phyloP scores from a whole-genome alignment of 1,284 basidiomycete genomes.

The Cryptococcus hybrid region DNA sequence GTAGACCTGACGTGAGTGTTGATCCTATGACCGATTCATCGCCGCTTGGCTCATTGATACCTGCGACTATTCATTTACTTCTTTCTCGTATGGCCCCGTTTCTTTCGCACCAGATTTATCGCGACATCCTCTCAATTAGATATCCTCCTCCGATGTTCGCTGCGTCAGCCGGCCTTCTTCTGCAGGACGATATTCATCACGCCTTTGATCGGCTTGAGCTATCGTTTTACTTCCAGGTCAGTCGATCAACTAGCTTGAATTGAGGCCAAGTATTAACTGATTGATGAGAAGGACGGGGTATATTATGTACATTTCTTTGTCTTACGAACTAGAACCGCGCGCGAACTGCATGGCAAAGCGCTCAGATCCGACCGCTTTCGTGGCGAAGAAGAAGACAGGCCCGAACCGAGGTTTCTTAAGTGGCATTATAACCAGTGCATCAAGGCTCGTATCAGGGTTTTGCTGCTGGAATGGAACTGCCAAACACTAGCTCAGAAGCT shows the following conservation, averaged over 20 bases:
- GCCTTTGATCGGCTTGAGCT: slow-evolving; percentile 10
- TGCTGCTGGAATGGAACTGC: not conserved
- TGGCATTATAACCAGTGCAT: slow-evolving; percentile 18
- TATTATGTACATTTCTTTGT: not conserved
- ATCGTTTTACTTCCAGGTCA: slow-evolving; percentile 12
- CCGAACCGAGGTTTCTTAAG: slow-evolving; percentile 2
- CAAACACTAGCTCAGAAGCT: too few species aligned
- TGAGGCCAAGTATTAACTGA: not conserved
- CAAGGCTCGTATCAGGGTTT: slow-evolving; percentile 15
- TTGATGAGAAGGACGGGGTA: not conserved
- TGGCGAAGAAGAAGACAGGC: not conserved
- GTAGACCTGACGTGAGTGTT: too few species aligned
- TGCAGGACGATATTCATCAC: slow-evolving; percentile 14
- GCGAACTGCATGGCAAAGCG: not conserved
- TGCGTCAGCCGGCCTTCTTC: slow-evolving; percentile 9
- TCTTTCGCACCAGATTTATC: too few species aligned
- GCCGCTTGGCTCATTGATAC: too few species aligned
- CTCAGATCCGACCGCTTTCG: slow-evolving; percentile 4
- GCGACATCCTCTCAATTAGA: too few species aligned
- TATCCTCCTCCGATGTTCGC: slow-evolving; percentile 3
- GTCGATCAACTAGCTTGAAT: not conserved
- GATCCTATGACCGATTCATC: too few species aligned
- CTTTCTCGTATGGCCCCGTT: too few species aligned
- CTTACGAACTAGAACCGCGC: not conserved
- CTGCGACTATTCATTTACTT: too few species aligned